phyloP scores from a whole-genome alignment of 2,329 filamentous ascomycete genomes.

The Fusarium sacchari region DNA sequence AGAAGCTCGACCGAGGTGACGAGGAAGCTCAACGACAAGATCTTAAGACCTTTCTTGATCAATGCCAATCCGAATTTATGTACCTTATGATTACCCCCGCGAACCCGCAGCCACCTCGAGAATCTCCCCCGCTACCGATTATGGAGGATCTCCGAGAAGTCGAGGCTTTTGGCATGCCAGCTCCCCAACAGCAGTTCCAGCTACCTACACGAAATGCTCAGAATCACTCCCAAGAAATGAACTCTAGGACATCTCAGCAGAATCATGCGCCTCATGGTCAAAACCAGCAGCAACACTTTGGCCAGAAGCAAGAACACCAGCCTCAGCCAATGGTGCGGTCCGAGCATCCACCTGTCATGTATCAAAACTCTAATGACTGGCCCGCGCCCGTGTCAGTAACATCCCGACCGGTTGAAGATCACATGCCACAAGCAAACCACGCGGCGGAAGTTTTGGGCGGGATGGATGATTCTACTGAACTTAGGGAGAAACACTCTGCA shows the following conservation, averaged over 20 bases:
- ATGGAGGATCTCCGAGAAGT: slow-evolving; percentile 69
- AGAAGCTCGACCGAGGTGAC: slow-evolving; percentile 53
- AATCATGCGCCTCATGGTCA: slow-evolving; percentile 69
- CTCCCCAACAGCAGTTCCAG: slow-evolving; percentile 53
- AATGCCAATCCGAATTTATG: slow-evolving; percentile 72
- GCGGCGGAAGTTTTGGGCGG: slow-evolving; percentile 52
- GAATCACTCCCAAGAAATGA: slow-evolving; percentile 67
- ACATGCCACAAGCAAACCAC: slow-evolving; percentile 49
- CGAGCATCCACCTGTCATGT: slow-evolving; percentile 58
- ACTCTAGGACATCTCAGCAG: slow-evolving; percentile 63
- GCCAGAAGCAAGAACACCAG: slow-evolving; percentile 53
- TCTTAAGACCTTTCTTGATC: slow-evolving; percentile 70
- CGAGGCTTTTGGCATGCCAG: slow-evolving; percentile 61
- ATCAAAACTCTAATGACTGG: slow-evolving; percentile 51
- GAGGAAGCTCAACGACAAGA: slow-evolving; percentile 63
- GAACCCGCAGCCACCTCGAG: slow-evolving; percentile 72
- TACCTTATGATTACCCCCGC: slow-evolving; percentile 75
- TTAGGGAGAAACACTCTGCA: slow-evolving; percentile 57
- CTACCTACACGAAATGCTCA: slow-evolving; percentile 57
- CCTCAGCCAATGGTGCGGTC: slow-evolving; percentile 64
- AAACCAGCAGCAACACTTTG: slow-evolving; percentile 48
- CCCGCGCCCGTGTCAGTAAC: slow-evolving; percentile 47
- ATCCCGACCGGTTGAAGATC: slow-evolving; percentile 50
- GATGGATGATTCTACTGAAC: slow-evolving; percentile 54
- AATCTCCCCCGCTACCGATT: slow-evolving; percentile 67